phyloP scores from a whole-genome alignment of 768 basidiomycete species.

The Trametes gibbosa region DNA sequence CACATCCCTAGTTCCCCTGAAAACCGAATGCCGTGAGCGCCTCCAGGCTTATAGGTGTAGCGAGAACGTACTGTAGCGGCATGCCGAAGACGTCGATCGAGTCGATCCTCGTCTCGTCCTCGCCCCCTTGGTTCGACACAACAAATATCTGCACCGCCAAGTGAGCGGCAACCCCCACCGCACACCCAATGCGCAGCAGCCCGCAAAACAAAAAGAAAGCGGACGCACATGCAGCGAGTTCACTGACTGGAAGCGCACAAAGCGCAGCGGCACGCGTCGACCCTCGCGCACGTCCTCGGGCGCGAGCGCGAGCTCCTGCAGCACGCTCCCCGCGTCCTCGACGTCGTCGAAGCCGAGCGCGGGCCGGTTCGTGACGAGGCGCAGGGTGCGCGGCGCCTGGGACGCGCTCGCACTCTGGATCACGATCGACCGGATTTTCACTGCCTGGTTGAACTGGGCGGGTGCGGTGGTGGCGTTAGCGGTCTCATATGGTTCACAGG shows the following conservation, averaged over 20 bases:
- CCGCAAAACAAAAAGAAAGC: not conserved
- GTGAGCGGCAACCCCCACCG: not conserved
- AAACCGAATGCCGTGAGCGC: not conserved
- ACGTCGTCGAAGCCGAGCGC: constrained; percentile 66
- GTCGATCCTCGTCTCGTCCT: constrained; percentile 67
- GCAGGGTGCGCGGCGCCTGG: constrained; percentile 59
- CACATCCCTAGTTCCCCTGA: constrained; percentile 26
- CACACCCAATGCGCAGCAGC: too few relatives aligned
- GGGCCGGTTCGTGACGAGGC: constrained; percentile 59
- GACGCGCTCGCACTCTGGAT: constrained; percentile 39
- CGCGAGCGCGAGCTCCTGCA: constrained; percentile 55
- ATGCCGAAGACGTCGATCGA: constrained; percentile 62
- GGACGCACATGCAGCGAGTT: constrained; percentile 60
- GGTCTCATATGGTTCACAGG: not conserved
- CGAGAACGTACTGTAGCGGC: constrained; percentile 48
- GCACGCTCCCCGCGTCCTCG: constrained; percentile 47
- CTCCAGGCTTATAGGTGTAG: not conserved
- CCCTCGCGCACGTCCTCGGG: constrained; percentile 49
- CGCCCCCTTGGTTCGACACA: constrained; percentile 58
- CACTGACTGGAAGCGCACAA: constrained; percentile 69
- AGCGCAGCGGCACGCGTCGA: constrained; percentile 51
- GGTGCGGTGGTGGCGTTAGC: not conserved
- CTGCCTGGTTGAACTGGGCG: constrained; percentile 66
- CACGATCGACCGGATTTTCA: constrained; percentile 59
- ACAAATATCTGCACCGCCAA: constrained; percentile 56